Evolutionary conservation across 2,329 filamentous ascomycete species (phyloP), one percentile per base, ranked within the genome.

Genomic region (Fusarium solani-melongenae): DNA sequence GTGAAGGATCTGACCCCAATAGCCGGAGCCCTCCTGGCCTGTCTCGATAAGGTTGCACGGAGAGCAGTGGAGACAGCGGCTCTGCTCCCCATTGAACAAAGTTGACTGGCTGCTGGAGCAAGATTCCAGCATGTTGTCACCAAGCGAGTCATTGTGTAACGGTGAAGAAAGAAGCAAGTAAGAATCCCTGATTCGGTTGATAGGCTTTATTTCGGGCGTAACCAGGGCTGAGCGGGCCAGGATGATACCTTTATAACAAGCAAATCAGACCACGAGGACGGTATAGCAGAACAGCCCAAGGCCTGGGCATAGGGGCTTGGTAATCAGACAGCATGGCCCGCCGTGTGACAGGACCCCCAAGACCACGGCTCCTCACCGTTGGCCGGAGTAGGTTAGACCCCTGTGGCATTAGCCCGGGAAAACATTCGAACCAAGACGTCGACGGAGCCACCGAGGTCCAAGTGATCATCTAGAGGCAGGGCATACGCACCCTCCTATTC

Each of bases 201-300:
- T 49, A 62, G 41, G 44, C 44, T 34, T 31, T 41, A 64, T 64
- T 27, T 56, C 60, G 55, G 36, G 49, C 24, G 4, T 15, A 14
- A 17, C 41, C 55, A 61, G 11, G 66, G 66, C 55, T 58, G 55
- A 39, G 55, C 24, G 10, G 55, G 55, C 34, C 55, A 27, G 55
- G 55, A 38, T 58, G 34, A 39, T 58, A 58, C 20, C 34, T 46
- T 15, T 51, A 34, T 58, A 58, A 53, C 53, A 64, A 44, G 4
- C 49, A 70, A 34, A 49, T 70, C 68, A 66, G 49, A 29, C 68
- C 68, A 67, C 20, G 41, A 39, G 15, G 38, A 44, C 20, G 29
- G 24, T 15, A 29, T 10, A 61, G 22, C 20, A 41, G 59, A 60
- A 4, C 8, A 17, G 12, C n/a, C 22, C 22, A 39, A 64, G 17